Base-by-base conservation (phyloP, 768 basidiomycete species). In the Symmetrospora coprosmae region DNA sequence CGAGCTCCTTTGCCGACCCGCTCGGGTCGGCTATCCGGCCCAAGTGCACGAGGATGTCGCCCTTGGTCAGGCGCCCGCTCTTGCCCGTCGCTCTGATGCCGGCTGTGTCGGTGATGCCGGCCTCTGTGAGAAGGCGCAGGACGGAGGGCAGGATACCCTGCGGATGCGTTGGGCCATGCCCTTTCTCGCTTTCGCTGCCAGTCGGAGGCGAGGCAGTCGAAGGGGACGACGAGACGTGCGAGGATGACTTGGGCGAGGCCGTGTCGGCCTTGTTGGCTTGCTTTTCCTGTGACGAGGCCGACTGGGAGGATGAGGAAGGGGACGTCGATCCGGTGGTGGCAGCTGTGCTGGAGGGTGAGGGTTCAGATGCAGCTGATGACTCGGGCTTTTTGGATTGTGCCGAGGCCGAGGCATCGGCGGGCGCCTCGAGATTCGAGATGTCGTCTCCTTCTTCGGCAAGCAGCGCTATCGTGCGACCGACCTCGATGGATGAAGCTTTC, bases 381-480 rank as follows among this genome's bases (percentile, higher is more conserved):
- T 21, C 17, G 52, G 33, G 47, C 34, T 37, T 55, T 45, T 56
- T 66, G 63, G 34, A 66, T 37, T 30, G n/a, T 21, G 45, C 38
- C 3, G 71, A 69, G 7, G 50, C 7, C 0, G 61, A 59, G 1
- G 69, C 55, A 39, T 71, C 70, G 13, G 65, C 67, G 28, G 76
- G 73, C 13, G 74, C 68, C 68, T 87, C 78, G 43, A 96, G 79
- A 69, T 84, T 83, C 51, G 89, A 82, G 61, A 96, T 82, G 72
- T 96, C 86, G 73, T 99, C 92, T 7, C 92, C 92, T 72, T 91
- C 87, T 71, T 99, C 91, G 27, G 88, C 91, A 7, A 96, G 79
- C 40, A 99, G 76, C 1, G 89, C 92, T 67, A 99, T 97, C 21
- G 83, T 72, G 71, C 83, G 83, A 45, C 94, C 94, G 43, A 97